A percentile compares a stretch with the other conserved stretches of the same genome.
Conservation (phyloP, 2,329 filamentous ascomycete genomes). For the Colletotrichum sp. region DNA sequence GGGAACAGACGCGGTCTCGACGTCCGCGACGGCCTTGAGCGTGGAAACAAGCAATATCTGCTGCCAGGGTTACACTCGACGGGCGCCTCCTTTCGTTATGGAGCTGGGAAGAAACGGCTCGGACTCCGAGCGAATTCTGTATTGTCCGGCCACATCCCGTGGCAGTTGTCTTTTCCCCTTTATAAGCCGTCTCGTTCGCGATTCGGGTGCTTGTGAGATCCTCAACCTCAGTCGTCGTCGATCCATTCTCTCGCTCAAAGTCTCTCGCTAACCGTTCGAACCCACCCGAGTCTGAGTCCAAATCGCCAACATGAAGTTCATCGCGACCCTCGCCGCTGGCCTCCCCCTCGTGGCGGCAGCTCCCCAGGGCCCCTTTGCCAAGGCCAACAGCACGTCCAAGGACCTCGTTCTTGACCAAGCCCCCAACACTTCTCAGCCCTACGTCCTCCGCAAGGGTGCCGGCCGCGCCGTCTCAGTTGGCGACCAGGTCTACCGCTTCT, state of each 20-base stretch:
- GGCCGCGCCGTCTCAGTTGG: conserved; percentile 8
- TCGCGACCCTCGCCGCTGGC: conserved; percentile 3
- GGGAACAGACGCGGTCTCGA: not conserved
- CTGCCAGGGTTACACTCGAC: not conserved
- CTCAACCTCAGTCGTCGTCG: not conserved
- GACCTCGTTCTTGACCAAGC: conserved; percentile 3
- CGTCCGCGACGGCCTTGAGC: not conserved
- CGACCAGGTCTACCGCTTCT: conserved; percentile 26
- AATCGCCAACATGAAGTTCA: not conserved
- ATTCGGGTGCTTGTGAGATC: not conserved
- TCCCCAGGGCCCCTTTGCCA: not conserved
- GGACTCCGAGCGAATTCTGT: not conserved
- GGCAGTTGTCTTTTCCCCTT: not conserved
- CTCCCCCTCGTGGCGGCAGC: conserved; percentile 11
- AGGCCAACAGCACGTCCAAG: not conserved
- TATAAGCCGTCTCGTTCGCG: not conserved
- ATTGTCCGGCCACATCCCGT: not conserved
- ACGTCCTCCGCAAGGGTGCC: conserved; percentile 10
- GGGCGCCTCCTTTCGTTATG: not conserved
- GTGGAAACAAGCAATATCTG: not conserved
- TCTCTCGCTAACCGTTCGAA: not conserved
- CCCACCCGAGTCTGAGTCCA: not conserved
- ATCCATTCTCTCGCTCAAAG: not conserved
- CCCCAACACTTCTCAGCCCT: conserved; percentile 1
- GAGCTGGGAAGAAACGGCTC: not conserved